Percentiles rank a stretch among this genome's conserved stretches.
Evolutionary conservation across 2,329 filamentous ascomycete genomes (phyloP).

Genomic region (Escovopsis sp.): DNA sequence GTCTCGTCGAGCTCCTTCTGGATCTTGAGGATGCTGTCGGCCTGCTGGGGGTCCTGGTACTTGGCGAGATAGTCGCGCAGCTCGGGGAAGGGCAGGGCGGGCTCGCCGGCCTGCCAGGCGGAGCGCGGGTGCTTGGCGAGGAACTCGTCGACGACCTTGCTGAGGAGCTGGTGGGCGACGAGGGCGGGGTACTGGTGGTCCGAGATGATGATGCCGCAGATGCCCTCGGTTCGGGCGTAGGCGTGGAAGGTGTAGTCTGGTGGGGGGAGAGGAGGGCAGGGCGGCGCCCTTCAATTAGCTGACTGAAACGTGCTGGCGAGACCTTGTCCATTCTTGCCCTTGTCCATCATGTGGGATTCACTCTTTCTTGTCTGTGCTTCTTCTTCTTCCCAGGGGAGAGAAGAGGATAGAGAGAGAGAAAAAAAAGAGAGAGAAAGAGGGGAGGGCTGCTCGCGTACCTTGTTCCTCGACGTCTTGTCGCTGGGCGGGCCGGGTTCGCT

Average conservation of each 20-base stretch:
- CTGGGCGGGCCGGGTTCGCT: conserved; percentile 67
- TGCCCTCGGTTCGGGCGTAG: conserved; percentile 59
- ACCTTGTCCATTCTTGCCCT: background rate
- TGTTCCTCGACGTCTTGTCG: conserved; percentile 77
- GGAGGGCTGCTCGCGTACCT: conserved; percentile 27
- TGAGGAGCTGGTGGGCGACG: conserved; percentile 74
- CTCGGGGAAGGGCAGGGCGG: conserved; percentile 49
- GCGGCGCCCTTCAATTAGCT: background rate
- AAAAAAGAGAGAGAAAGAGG: background rate
- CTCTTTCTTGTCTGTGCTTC: no score
- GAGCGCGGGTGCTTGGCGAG: conserved; percentile 58
- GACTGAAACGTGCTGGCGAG: background rate
- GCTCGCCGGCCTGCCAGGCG: conserved; percentile 43
- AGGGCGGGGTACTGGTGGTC: conserved; percentile 62
- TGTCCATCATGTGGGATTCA: no score
- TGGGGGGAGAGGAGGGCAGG: background rate
- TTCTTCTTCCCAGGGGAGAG: no score
- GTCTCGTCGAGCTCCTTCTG: conserved; percentile 95
- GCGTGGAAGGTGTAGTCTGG: conserved; percentile 60
- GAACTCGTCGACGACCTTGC: conserved; percentile 81
- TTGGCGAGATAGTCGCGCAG: conserved; percentile 59
- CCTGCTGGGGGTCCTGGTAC: conserved; percentile 79
- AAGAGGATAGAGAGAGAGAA: background rate
- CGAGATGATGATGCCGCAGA: conserved; percentile 64
- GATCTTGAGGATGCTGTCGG: conserved; percentile 88